Evolutionary conservation across 2,329 filamentous ascomycete species (phyloP), one percentile per base, ranked within the genome.

Genomic region (Coniochaeta hoffmannii): DNA sequence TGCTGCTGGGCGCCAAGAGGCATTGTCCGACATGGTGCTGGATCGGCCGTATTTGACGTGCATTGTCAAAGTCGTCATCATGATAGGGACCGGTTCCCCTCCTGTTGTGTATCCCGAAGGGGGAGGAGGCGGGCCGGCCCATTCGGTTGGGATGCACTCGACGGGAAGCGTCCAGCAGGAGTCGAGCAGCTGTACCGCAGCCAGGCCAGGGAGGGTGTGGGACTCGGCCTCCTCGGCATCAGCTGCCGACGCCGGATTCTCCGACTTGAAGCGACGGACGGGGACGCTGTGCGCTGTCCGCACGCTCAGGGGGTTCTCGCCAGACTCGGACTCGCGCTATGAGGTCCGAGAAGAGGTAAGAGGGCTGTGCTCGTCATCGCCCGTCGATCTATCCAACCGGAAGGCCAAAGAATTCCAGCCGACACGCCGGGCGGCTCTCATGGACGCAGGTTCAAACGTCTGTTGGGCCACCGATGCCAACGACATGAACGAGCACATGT

Each of bases 151-250:
- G 19, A 51, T 51, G 22, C 32, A 51, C 15, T 51, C 49, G 49
- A 51, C 28, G 1, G 49, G 49, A 28, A 51, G 26, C 30, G 49
- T 51, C 28, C n/a, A 32, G 22, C 49, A 51, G 31, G 49, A 51
- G 28, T 51, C 49, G n/a, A 51, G 49, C n/a, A 51, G 26, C 49
- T 51, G 49, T 15, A 51, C 49, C 22, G 49, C 49, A 32, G 49
- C 49, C 9, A 51, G 49, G 17, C 28, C 24, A 28, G 49, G 28
- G 2, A 51, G 49, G 15, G 26, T 51, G 5, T 51, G 26, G 28
- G 28, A 19, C 17, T 51, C 31, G 26, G 49, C 28, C 11, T 34
- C 49, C 4, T 51, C 28, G 15, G 32, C 31, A n/a, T 51, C 49
- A 19, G 26, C 49, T 22, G 49, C 15, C 12, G 49, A 32, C 4